Base-by-base conservation (phyloP, 2,329 filamentous ascomycete genomes). In the Ploettnerulaceae sp. region DNA sequence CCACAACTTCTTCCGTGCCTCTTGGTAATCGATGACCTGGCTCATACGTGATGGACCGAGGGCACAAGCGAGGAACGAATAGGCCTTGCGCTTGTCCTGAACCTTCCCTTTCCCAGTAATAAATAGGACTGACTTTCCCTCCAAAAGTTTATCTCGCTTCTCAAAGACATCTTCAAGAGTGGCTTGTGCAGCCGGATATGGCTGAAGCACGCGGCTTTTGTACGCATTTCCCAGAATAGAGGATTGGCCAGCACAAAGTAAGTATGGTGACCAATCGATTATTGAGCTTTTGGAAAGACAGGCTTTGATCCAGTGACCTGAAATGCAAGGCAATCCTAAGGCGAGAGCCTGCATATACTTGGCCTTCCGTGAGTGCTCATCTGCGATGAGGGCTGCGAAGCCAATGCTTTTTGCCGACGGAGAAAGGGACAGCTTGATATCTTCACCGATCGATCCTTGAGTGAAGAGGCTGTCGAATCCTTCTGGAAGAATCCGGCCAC, bases 261-360 rank as follows among this genome's bases (percentile, higher is more conserved):
- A 75, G 60, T 95, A 97, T 1, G 82, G 78, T 6, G 76, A 70
- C 86, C 90, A 96, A 41, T 86, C 77, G 0, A 94, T 67, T 0
- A 91, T 66, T 6, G 68, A 62, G 5, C 73, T 71, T 24, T 78
- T 77, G 1, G 72, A 66, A 3, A 91, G 65, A 52, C 87, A 95
- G 39, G 85, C 77, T 20, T 78, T 74, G 37, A 95, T 71, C 91
- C 93, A 98, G 45, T 83, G 82, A 5, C 81, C 77, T 5, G 88
- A 84, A 1, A 98, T 72, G 59, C 90, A 95, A 0, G 93, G 93
- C 0, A 98, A 68, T 1, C 88, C 89, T 0, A 98, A 76, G 0
- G 93, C 90, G 2, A 98, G 76, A 0, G 93, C 93, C 67, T 97
- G 90, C 74, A 97, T 86, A 65, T 93, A 96, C 64, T 97, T 98